A percentile compares a stretch with the other conserved stretches of the same genome.
Evolutionary conservation across 2,329 filamentous ascomycete species (phyloP).

Genomic region (Botrytis paeoniae): DNA sequence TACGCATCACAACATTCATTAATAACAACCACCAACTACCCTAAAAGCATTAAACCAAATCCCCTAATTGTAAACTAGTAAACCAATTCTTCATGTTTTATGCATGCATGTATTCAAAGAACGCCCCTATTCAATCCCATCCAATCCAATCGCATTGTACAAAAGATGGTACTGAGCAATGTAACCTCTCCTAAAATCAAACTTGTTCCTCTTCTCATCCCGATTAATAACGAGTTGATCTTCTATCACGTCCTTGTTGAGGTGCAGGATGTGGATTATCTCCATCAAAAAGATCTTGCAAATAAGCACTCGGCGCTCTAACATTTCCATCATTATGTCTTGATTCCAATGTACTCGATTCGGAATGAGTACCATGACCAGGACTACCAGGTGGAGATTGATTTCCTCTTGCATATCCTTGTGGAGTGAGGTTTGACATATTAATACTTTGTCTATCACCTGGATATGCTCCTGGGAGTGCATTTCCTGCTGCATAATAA

Average conservation of each 20-base stretch:
- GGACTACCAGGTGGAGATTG: conserved; percentile 62
- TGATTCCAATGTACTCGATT: conserved; percentile 62
- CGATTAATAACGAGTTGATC: not conserved
- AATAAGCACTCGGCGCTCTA: conserved; percentile 80
- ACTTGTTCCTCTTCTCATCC: not conserved
- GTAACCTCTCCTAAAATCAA: not conserved
- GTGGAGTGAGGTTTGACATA: conserved; percentile 53
- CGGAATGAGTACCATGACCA: conserved; percentile 26
- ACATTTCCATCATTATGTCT: conserved; percentile 59
- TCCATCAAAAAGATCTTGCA: conserved; percentile 83
- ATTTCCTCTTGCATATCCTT: conserved; percentile 47
- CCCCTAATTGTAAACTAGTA: not conserved
- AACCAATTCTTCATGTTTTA: conserved; percentile 5
- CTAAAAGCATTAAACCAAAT: not conserved
- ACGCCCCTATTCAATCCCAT: conserved; percentile 1
- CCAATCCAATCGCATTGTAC: conserved; percentile 6
- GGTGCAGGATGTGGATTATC: conserved; percentile 20
- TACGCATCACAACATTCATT: not conserved
- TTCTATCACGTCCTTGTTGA: conserved; percentile 6
- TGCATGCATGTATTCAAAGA: conserved; percentile 2
- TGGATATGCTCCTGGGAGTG: conserved; percentile 32
- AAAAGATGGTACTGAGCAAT: not conserved
- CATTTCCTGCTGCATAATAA: conserved; percentile 73
- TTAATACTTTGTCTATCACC: conserved; percentile 50
- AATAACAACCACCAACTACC: conserved; percentile 2